Conservation (phyloP, 202 grass and related monocot genomes). For the Digitaria exilis region DNA sequence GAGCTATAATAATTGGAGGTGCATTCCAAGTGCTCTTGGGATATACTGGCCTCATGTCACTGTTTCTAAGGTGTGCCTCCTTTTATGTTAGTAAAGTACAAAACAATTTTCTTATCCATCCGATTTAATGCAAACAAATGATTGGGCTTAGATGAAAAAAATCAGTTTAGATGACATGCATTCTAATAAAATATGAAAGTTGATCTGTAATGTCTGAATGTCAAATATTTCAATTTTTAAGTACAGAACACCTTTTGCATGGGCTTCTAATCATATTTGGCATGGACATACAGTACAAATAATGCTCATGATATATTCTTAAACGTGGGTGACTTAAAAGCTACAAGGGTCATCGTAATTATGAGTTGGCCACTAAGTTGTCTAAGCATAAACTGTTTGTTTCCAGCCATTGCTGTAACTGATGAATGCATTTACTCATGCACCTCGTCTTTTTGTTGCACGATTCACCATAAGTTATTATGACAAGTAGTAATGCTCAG, state of each 20-base stretch:
- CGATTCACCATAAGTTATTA: conserved; percentile 13
- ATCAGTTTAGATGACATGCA: conserved; percentile 4
- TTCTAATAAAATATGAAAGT: conserved; percentile 8
- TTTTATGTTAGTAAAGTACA: conserved; percentile 8
- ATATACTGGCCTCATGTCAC: conserved; percentile 86
- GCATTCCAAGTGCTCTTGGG: conserved; percentile 89
- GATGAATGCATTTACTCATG: conserved; percentile 5
- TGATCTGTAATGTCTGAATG: neutral
- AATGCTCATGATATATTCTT: neutral
- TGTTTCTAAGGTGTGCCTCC: conserved; percentile 68
- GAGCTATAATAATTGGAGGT: conserved; percentile 89
- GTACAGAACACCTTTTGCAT: neutral
- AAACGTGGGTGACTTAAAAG: neutral
- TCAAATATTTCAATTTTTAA: neutral
- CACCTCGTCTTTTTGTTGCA: neutral
- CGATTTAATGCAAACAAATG: neutral
- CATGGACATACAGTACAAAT: neutral
- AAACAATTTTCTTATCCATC: neutral
- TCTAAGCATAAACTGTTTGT: neutral
- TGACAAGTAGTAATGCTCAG: neutral
- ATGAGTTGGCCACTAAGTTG: neutral
- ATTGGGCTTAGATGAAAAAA: neutral
- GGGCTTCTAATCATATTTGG: conserved; percentile 1
- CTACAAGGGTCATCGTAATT: neutral
- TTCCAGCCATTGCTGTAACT: conserved; percentile 18